Percentiles rank a stretch among this genome's conserved stretches.
phyloP scores from a whole-genome alignment of 78 protist species.

The Trichosphaerium sp. region DNA sequence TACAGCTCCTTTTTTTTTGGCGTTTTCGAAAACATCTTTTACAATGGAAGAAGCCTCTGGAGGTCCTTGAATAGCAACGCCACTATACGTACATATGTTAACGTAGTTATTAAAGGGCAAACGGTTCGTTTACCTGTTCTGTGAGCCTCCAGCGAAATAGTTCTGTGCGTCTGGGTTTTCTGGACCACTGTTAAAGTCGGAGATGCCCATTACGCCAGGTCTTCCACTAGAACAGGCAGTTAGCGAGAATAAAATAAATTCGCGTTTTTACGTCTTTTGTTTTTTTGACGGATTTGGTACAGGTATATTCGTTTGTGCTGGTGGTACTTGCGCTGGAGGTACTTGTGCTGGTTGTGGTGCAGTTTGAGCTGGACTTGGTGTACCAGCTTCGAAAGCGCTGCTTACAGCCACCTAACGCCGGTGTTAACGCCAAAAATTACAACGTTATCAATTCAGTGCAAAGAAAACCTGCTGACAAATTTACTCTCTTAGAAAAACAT shows the following conservation, averaged over 20 bases:
- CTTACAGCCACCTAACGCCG: not conserved
- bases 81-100: too few species aligned
- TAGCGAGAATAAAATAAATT: too few species aligned
- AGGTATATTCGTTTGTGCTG: too few species aligned
- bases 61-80: constrained; percentile 1
- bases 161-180: constrained; percentile 34
- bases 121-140: constrained; percentile 27
- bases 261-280: too few species aligned
- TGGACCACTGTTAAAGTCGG: not conserved
- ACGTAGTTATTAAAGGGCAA: constrained; percentile 3
- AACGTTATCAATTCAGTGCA: constrained; percentile 4
- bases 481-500: not conserved
- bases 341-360: too few species aligned
- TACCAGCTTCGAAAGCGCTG: too few species aligned
- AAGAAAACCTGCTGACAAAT: not conserved
- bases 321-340: too few species aligned
- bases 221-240: too few species aligned
- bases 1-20: constrained; percentile 26
- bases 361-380: too few species aligned
- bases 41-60: not conserved
- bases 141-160: constrained; percentile 47
- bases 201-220: too few species aligned
- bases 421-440: not conserved
- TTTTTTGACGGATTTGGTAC: too few species aligned
- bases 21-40: constrained; percentile 41